Base-by-base conservation (phyloP, 306 rosid species). In the Acacia confusa region DNA sequence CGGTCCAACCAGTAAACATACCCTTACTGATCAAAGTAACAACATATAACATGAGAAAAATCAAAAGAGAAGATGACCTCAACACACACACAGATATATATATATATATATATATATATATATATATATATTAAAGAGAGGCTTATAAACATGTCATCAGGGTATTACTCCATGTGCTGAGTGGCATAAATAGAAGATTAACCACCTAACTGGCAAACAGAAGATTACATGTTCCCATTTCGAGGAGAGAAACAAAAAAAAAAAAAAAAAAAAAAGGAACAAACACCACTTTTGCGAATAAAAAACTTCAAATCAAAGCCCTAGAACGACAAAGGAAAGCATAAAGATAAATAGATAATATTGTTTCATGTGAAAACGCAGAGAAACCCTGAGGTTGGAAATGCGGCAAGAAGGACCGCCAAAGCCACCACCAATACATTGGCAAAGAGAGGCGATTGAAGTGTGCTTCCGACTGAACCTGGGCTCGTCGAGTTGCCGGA, bases 361-460 rank as follows among this genome's bases (percentile, higher is more conserved):
- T 24, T 24, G 52, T n/a, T 69, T 69, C 40, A 71, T 15, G n/a
- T 24, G 55, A 70, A 70, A 53, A 78, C 52, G 70, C 53, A 36
- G 32, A 78, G 27, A 43, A 63, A 80, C 40, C 32, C 36, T 7
- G 53, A 40, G 20, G 77, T 53, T n/a, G 93, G 86, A 67, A 87
- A 55, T 4, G 88, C 85, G 32, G 48, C 13, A 41, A 88, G 24
- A 28, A 79, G 27, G 25, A 83, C 10, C 76, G 90, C 79, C 55
- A 84, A 10, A 55, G 78, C 87, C 85, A 85, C 19, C n/a, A 75
- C 48, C 61, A 82, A 24, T 24, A 86, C 19, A 1, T 79, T 76
- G 1, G 30, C 78, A 7, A 70, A 69, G 13, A 68, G 41, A 1
- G 64, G 75, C 6, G 95, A 80, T 36, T 50, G 82, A n/a, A 73